A percentile compares a stretch with the other conserved stretches of the same genome.
phyloP scores from a whole-genome alignment of 78 protist genomes.

The Emiliania huxleyi region DNA sequence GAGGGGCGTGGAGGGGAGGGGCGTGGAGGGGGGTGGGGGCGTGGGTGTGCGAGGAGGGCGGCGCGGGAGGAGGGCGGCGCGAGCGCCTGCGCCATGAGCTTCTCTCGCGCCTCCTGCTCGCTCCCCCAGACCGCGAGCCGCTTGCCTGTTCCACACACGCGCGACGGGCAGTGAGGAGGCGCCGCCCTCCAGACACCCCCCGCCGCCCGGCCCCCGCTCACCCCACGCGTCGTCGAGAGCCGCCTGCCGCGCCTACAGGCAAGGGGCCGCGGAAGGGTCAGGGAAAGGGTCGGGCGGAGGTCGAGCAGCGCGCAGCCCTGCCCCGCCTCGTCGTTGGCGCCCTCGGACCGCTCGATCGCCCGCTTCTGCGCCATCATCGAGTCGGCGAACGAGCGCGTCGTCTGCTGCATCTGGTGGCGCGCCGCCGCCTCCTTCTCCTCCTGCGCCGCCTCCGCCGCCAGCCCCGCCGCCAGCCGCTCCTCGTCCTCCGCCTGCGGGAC shows the following conservation, averaged over 20 bases:
- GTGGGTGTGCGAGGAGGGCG: too few species aligned
- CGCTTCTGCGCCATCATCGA: neutral
- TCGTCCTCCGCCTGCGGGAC: too few species aligned
- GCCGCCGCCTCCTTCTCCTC: neutral
- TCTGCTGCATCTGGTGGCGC: neutral
- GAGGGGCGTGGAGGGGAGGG: too few species aligned
- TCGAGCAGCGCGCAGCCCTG: too few species aligned
- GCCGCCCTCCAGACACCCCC: neutral
- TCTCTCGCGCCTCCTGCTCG: slow-evolving; percentile 19
- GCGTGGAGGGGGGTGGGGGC: too few species aligned
- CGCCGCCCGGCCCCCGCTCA: neutral
- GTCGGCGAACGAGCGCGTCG: neutral
- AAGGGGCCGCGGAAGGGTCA: too few species aligned
- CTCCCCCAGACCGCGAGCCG: neutral
- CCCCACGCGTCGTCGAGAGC: neutral
- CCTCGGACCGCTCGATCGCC: neutral
- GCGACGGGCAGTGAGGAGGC: neutral
- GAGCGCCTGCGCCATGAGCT: neutral
- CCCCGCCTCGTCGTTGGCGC: neutral
- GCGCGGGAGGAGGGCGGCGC: too few species aligned
- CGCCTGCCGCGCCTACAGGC: neutral
- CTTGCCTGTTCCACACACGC: neutral
- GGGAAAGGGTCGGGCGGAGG: too few species aligned
- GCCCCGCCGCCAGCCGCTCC: too few species aligned
- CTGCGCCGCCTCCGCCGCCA: too few species aligned